Evolutionary conservation across 768 basidiomycete species (phyloP), one percentile per base, ranked within the genome.

Genomic region (Hericium alpestre): DNA sequence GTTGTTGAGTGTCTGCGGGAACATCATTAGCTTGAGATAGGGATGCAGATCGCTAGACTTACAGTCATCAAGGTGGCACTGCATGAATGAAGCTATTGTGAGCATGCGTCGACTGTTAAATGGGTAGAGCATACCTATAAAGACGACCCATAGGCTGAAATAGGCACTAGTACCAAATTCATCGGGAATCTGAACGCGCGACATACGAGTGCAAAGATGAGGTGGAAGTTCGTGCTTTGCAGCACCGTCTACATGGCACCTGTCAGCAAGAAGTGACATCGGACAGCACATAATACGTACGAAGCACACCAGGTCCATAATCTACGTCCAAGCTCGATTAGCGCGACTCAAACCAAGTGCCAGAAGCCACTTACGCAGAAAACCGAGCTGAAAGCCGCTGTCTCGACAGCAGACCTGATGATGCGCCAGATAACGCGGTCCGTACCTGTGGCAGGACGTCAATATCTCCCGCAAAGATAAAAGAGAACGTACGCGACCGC

Each of bases 171-270:
- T 43, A 16, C 41, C 13, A 13, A 6, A 43, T 13, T 43, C 16
- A 43, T 12, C 12, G 12, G 16, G 13, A 43, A 7, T 43, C 12
- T 9, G 18, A 20, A 5, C 4, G n/a, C 13, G n/a, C 16, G 20
- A 64, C 69, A 38, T 37, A 70, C 69, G 47, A 70, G 67, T 38
- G 69, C 68, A 51, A 70, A 70, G 11, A 70, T 65, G 16, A 67
- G 65, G 59, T 70, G 69, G 38, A 69, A 66, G 53, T 69, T 69
- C 3, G 65, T 67, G 7, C 59, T 51, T 37, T 57, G 54, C 10
- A 43, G 27, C 54, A 3, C 6, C 11, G 39, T 40, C 27, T 43
- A 16, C 11, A 55, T n/a, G n/a, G n/a, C n/a, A n/a, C n/a, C n/a
- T n/a, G n/a, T n/a, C 41, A 43, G 41, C 41, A 13, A 43, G 6